Evolutionary conservation across 345 rosid genomes (phyloP), one percentile per base, ranked within the genome.

Genomic region (Arabis hirsuta): DNA sequence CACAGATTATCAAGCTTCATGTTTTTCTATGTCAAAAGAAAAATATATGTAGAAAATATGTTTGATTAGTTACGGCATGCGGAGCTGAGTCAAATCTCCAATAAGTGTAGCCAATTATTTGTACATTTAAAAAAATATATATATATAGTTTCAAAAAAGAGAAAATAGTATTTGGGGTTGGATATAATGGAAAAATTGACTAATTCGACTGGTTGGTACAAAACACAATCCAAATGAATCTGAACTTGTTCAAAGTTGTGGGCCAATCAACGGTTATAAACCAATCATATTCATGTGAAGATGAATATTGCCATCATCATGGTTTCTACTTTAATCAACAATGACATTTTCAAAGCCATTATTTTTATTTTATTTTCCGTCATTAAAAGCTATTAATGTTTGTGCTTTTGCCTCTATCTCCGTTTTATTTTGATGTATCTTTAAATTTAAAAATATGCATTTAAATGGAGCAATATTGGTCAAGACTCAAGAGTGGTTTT

Each of bases 301-400:
- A 56, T 61, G 51, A 32, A 61, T 67, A 67, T 65, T 41, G 60
- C 32, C 62, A 67, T 67, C 79, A 75, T 75, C 62, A 75, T 75
- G 79, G 73, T 67, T 67, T 68, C 63, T 67, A 75, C 73, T 68
- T 68, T 75, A 41, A 61, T 68, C 36, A 60, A 67, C 73, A 67
- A 60, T 67, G 69, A 75, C 73, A 67, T 42, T 59, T 51, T 67
- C 14, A 73, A 69, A 73, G 60, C 53, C 7, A 57, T 48, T 32
- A 9, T 47, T 55, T 65, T 64, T 55, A 5, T 31, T 12, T 7
- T 31, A 24, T 54, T 31, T 55, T 64, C 43, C 57, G 7, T 24
- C 56, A 24, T 41, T 38, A 53, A 73, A 65, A 60, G 60, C 67
- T 39, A 27, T n/a, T 9, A 38, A n/a, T 48, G 62, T 64, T 32